phyloP scores from a whole-genome alignment of 192 early-diverging fungal species.

The Radiomyces spectabilis region DNA sequence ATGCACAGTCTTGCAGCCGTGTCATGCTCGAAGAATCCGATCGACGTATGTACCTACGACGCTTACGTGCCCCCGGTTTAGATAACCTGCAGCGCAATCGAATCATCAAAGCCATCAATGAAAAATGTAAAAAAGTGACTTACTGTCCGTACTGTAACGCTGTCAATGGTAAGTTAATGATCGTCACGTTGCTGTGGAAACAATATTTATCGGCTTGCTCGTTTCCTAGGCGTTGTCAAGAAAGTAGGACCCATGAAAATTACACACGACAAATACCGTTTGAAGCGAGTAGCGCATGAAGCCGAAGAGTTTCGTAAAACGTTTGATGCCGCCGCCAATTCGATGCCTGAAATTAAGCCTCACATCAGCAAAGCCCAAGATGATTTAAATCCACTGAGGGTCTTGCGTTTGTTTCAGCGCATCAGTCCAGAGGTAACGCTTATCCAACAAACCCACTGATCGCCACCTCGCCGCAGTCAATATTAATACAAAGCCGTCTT shows the following conservation, averaged over 20 bases:
- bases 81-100: slow-evolving; percentile 76
- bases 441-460: too few species aligned
- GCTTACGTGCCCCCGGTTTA: slow-evolving; percentile 67
- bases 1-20: slow-evolving; percentile 71
- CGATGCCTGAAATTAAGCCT: slow-evolving; percentile 66
- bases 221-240: slow-evolving; percentile 68
- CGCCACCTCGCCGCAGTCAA: too few species aligned
- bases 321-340: slow-evolving; percentile 63
- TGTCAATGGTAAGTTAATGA: slow-evolving; percentile 57
- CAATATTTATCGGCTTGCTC: background rate
- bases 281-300: slow-evolving; percentile 73
- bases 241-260: slow-evolving; percentile 94
- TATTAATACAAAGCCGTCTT: too few species aligned
- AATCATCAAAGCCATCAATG: slow-evolving; percentile 78
- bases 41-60: slow-evolving; percentile 58
- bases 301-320: slow-evolving; percentile 64
- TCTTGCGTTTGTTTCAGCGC: slow-evolving; percentile 76
- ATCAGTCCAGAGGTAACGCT: slow-evolving; percentile 71
- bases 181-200: background rate
- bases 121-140: slow-evolving; percentile 78
- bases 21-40: slow-evolving; percentile 82
- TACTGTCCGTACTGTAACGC: slow-evolving; percentile 78
- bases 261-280: slow-evolving; percentile 88
- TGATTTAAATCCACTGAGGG: slow-evolving; percentile 88
- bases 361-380: slow-evolving; percentile 84